A percentile compares a stretch with the other conserved stretches of the same genome.
phyloP scores from a whole-genome alignment of 208 protist genomes.

The Leishmania turanica region DNA sequence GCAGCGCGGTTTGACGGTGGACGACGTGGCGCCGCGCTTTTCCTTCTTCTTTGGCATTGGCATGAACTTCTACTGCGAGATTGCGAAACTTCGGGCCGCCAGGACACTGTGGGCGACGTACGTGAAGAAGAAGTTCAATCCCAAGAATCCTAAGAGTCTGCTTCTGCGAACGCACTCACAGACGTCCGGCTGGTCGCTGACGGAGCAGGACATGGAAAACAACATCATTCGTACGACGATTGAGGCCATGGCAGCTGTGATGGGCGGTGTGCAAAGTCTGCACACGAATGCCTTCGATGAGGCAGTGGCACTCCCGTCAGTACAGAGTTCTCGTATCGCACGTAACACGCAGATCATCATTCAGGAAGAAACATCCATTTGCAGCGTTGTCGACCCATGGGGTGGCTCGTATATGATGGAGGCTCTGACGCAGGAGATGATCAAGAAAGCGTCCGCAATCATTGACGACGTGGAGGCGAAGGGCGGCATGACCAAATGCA shows the following conservation, averaged over 20 bases:
- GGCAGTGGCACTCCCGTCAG: constrained; percentile 94
- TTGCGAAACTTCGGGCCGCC: constrained; percentile 96
- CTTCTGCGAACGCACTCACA: constrained; percentile 97
- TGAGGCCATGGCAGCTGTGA: constrained; percentile 96
- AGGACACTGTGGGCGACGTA: constrained; percentile 93
- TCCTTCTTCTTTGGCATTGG: constrained; percentile 97
- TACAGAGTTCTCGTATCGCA: constrained; percentile 91
- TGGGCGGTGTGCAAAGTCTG: constrained; percentile 93
- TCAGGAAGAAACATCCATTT: constrained; percentile 93
- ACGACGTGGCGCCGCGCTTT: constrained; percentile 94
- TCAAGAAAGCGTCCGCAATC: constrained; percentile 70
- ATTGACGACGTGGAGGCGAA: constrained; percentile 92
- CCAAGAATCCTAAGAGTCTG: constrained; percentile 89
- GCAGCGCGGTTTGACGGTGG: constrained; percentile 80
- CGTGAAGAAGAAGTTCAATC: constrained; percentile 94
- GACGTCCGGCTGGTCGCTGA: constrained; percentile 97
- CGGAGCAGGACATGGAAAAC: constrained; percentile 96
- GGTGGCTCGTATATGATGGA: constrained; percentile 97
- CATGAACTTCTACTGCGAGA: constrained; percentile 98
- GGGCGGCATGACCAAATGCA: constrained; percentile 87
- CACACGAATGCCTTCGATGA: constrained; percentile 97
- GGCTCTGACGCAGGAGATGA: constrained; percentile 91
- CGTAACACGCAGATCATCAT: constrained; percentile 98
- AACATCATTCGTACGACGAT: constrained; percentile 97
- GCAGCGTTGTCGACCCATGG: constrained; percentile 80